phyloP scores from a whole-genome alignment of 352 stramenopile genomes.

The Phytophthora pistaciae region DNA sequence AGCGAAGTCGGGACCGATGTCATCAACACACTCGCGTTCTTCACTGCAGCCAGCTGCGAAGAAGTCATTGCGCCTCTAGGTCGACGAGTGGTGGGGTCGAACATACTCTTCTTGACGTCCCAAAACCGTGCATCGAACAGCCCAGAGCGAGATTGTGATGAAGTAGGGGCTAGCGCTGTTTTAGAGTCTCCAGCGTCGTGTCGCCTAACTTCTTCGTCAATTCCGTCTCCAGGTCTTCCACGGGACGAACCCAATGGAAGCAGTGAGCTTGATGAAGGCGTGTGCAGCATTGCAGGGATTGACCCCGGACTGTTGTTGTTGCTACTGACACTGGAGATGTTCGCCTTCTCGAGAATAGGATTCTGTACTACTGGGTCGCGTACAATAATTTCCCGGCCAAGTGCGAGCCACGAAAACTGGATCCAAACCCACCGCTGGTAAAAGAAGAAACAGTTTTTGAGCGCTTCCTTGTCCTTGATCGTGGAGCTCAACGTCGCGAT shows the following conservation, averaged over 20 bases:
- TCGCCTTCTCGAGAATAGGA: slow-evolving; percentile 42
- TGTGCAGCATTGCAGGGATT: slow-evolving; percentile 2
- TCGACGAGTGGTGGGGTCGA: slow-evolving; percentile 46
- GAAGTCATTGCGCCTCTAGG: slow-evolving; percentile 53
- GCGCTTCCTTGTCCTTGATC: slow-evolving; percentile 53
- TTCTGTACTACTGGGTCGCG: slow-evolving; percentile 54
- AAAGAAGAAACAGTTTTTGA: slow-evolving; percentile 85
- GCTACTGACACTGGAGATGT: neutral
- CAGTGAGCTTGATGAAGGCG: slow-evolving; percentile 20
- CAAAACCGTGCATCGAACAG: slow-evolving; percentile 71
- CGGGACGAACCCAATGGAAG: slow-evolving; percentile 13
- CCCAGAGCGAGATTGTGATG: slow-evolving; percentile 30
- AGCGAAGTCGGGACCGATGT: slow-evolving; percentile 29
- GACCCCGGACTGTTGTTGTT: neutral
- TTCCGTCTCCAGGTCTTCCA: slow-evolving; percentile 19
- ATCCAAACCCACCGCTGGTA: slow-evolving; percentile 95
- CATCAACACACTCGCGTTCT: slow-evolving; percentile 56
- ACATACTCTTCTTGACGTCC: slow-evolving; percentile 78
- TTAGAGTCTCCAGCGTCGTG: slow-evolving; percentile 6
- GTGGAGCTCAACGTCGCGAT: slow-evolving; percentile 8
- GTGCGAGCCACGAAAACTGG: slow-evolving; percentile 93
- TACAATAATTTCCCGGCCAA: slow-evolving; percentile 74
- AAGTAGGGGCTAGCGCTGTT: neutral
- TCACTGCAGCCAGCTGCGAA: slow-evolving; percentile 52
- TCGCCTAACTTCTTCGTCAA: slow-evolving; percentile 34